Conservation (phyloP, 2,329 filamentous ascomycete species). For the Xylariaceae sp. region DNA sequence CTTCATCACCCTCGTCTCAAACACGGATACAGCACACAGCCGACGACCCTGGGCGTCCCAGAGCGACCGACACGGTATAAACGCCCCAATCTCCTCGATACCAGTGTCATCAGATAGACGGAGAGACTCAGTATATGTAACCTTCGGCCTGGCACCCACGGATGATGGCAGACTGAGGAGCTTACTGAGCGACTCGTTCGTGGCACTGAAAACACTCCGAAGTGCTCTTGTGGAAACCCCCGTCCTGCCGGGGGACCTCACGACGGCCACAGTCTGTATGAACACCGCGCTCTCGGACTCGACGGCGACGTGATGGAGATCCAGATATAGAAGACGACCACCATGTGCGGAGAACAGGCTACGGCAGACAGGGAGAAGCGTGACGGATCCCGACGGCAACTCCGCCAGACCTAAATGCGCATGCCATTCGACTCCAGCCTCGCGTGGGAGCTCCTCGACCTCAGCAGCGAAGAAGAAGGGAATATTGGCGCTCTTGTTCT, state of each 20-base stretch:
- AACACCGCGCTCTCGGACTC: slow-evolving; percentile 22
- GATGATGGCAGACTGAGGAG: slow-evolving; percentile 1
- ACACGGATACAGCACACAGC: slow-evolving; percentile 34
- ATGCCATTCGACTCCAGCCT: slow-evolving; percentile 78
- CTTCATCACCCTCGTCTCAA: slow-evolving; percentile 21
- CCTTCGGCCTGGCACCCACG: slow-evolving; percentile 21
- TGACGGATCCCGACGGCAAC: slow-evolving; percentile 25
- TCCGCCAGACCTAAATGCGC: slow-evolving; percentile 55
- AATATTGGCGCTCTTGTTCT: slow-evolving; percentile 31
- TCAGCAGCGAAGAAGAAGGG: slow-evolving; percentile 72
- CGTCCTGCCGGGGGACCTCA: not conserved
- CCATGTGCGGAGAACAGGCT: not conserved
- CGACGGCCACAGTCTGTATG: slow-evolving; percentile 22
- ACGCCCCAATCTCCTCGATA: slow-evolving; percentile 22
- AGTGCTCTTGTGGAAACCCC: slow-evolving; percentile 5
- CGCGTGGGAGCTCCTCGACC: slow-evolving; percentile 70
- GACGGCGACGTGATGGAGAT: slow-evolving; percentile 27
- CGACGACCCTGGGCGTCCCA: slow-evolving; percentile 37
- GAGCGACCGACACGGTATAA: slow-evolving; percentile 40
- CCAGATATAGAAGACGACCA: slow-evolving; percentile 1
- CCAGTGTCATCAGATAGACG: slow-evolving; percentile 17
- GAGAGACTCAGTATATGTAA: slow-evolving; percentile 25
- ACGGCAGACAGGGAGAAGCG: slow-evolving; percentile 10
- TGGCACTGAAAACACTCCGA: slow-evolving; percentile 4
- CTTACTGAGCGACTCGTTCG: slow-evolving; percentile 11